These are phyloP conservation scores for Angophora floribunda DNA, from an alignment of 345 rosid genomes.

Conservation along the genomic window DNA sequence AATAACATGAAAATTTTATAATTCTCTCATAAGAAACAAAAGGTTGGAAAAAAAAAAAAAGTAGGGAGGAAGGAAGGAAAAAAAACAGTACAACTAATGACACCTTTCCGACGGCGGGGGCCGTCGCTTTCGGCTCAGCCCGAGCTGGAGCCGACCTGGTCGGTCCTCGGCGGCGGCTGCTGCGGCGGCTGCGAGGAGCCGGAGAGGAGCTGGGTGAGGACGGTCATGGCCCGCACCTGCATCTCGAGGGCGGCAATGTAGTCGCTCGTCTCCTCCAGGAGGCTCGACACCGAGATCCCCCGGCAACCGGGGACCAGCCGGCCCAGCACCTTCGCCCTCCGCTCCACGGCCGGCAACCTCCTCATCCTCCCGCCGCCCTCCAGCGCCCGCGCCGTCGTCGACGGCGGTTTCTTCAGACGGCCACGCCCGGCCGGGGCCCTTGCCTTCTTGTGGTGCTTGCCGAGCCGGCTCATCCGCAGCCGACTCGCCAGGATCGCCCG, in stretches of 20 bases:
- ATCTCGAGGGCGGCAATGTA: conserved; percentile 91
- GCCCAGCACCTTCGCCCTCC: conserved; percentile 37
- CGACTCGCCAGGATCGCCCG: conserved; percentile 53
- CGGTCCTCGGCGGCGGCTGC: not conserved
- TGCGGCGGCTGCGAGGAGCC: not conserved
- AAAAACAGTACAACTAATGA: conserved; percentile 7
- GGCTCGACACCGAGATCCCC: conserved; percentile 36
- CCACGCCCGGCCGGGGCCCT: conserved; percentile 10
- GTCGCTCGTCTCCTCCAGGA: conserved; percentile 76
- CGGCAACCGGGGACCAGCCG: conserved; percentile 89
- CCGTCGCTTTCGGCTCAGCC: not conserved
- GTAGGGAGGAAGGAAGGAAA: not conserved
- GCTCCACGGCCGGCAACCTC: conserved; percentile 43
- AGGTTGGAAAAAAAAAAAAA: not conserved
- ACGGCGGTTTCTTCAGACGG: conserved; percentile 14
- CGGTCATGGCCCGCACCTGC: conserved; percentile 83
- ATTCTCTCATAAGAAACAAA: not conserved
- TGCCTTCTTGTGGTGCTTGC: conserved; percentile 38
- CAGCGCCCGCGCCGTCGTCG: not conserved
- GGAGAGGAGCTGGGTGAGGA: conserved; percentile 38
- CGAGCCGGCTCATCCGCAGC: conserved; percentile 13
- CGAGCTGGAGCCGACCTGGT: not conserved
- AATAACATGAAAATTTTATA: conserved; percentile 6
- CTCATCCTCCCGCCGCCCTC: not conserved
- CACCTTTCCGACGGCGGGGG: not conserved